phyloP scores from a whole-genome alignment of 148 eudicot genomes.

The Nepenthes mirabilis region DNA sequence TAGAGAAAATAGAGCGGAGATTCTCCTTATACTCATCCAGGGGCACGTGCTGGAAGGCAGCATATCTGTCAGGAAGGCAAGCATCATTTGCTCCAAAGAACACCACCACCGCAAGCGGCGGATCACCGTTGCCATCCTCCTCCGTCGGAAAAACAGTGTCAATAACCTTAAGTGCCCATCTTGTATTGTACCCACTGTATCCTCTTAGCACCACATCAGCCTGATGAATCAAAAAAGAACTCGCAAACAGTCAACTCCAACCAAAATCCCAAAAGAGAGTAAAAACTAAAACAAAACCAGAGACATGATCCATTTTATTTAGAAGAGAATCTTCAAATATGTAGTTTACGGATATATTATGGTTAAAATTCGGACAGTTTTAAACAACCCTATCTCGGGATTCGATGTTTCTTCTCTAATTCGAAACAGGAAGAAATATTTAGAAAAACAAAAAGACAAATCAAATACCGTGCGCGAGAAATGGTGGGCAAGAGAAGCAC shows the following conservation, averaged over 20 bases:
- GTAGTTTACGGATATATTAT: too few relatives aligned
- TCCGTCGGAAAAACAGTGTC: slow-evolving; percentile 44
- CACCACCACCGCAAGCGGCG: slow-evolving; percentile 51
- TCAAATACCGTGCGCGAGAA: slow-evolving; percentile 60
- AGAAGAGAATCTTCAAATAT: too few relatives aligned
- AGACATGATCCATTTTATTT: neutral
- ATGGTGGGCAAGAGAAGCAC: slow-evolving; percentile 62
- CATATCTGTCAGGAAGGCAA: slow-evolving; percentile 38
- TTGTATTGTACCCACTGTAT: slow-evolving; percentile 84
- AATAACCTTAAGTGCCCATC: slow-evolving; percentile 65
- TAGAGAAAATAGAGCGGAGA: slow-evolving; percentile 37
- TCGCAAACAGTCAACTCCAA: neutral
- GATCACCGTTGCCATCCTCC: slow-evolving; percentile 6
- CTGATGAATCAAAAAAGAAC: slow-evolving; percentile 10
- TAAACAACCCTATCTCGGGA: too few relatives aligned
- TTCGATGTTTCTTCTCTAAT: too few relatives aligned
- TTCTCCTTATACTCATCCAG: slow-evolving; percentile 67
- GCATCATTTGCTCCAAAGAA: slow-evolving; percentile 92
- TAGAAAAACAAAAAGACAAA: neutral
- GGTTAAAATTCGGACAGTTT: too few relatives aligned
- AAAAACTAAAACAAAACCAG: neutral
- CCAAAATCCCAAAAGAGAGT: neutral
- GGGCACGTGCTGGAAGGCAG: slow-evolving; percentile 77
- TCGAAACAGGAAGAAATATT: neutral
- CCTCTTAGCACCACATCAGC: slow-evolving; percentile 76